Evolutionary conservation across 306 rosid genomes (phyloP).

Genomic region (Comarum palustre): DNA sequence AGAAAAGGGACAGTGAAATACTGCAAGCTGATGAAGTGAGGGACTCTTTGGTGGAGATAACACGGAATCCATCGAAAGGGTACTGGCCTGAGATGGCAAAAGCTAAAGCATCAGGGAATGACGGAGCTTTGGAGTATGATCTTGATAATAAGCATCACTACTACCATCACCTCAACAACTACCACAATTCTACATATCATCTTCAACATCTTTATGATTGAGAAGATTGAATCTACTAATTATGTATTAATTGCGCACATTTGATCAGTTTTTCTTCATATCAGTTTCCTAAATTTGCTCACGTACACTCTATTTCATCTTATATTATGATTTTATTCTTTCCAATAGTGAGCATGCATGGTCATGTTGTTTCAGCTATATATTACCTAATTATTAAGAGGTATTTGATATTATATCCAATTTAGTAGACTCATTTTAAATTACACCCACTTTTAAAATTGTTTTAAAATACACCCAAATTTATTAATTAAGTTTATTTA

Average conservation of each 20-base stretch:
- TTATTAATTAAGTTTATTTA: no score
- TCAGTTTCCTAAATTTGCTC: neutral
- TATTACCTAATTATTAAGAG: neutral
- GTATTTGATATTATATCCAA: no score
- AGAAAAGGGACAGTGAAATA: slow-evolving; percentile 62
- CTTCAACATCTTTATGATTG: slow-evolving; percentile 8
- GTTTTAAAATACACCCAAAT: no score
- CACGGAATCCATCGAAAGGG: slow-evolving; percentile 45
- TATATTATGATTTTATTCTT: neutral
- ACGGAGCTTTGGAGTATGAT: slow-evolving; percentile 33
- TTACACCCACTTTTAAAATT: no score
- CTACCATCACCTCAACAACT: slow-evolving; percentile 32
- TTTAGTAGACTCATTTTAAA: no score
- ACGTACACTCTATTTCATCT: neutral
- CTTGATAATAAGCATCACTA: slow-evolving; percentile 18
- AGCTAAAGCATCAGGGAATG: slow-evolving; percentile 31
- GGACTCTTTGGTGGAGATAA: slow-evolving; percentile 61
- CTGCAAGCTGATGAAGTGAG: slow-evolving; percentile 71
- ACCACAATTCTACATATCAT: slow-evolving; percentile 23
- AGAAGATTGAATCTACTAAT: neutral
- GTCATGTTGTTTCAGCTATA: neutral
- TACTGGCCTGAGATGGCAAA: slow-evolving; percentile 42
- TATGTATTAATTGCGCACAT: neutral
- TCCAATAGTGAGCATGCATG: neutral
- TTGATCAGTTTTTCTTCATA: slow-evolving; percentile 1